Percentiles rank a stretch among this genome's conserved stretches.
Evolutionary conservation across 192 early-diverging fungal species (phyloP).

Genomic region (Umbelopsis vinacea): DNA sequence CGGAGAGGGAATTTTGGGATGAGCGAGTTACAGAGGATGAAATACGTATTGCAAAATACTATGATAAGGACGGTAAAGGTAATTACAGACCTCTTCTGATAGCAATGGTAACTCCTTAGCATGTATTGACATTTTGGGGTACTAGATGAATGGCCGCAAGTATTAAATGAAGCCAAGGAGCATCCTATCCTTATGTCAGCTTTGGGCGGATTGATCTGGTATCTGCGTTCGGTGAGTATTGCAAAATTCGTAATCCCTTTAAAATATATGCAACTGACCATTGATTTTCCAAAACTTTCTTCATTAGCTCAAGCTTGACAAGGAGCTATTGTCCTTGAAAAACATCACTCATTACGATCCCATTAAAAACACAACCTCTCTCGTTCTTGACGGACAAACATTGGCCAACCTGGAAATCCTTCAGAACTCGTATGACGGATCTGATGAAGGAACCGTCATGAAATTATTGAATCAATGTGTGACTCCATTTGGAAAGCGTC

Average conservation of each 20-base stretch:
- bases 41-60: conserved; percentile 63
- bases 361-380: conserved; percentile 68
- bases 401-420: conserved; percentile 93
- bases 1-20: conserved; percentile 77
- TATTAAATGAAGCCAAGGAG: conserved; percentile 44
- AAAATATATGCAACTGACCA: neutral
- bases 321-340: conserved; percentile 78
- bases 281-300: neutral
- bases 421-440: conserved; percentile 76
- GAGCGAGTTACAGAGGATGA: conserved; percentile 59
- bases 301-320: conserved; percentile 81
- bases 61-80: conserved; percentile 42
- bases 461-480: conserved; percentile 82
- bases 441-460: conserved; percentile 80
- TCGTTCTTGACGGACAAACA: conserved; percentile 94
- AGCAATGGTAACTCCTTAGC: neutral
- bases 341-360: conserved; percentile 90
- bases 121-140: neutral
- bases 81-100: neutral
- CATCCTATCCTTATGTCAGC: conserved; percentile 43
- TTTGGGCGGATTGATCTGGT: conserved; percentile 71
- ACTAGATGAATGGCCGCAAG: conserved; percentile 48
- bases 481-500: conserved; percentile 88
- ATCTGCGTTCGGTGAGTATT: conserved; percentile 75
- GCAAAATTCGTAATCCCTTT: neutral